These are phyloP conservation scores for Syncephalis fuscata DNA, from an alignment of 371 early-diverging fungal species.

Conservation along the genomic window DNA sequence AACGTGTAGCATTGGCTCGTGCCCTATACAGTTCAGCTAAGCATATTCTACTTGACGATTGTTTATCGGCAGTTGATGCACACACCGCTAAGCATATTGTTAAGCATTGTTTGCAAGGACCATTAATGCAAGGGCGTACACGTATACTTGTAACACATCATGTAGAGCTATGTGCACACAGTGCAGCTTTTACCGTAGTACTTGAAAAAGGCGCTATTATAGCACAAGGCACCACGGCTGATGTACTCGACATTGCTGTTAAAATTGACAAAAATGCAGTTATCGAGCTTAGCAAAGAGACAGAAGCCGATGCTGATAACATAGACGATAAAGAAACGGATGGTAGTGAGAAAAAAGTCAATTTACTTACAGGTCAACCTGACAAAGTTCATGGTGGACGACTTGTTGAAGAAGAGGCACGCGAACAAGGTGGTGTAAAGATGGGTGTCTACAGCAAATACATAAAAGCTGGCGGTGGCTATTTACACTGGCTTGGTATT, in stretches of 20 bases:
- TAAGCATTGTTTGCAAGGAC: slow-evolving; percentile 43
- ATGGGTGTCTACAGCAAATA: slow-evolving; percentile 41
- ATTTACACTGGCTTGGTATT: slow-evolving; percentile 29
- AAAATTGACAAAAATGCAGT: too few species aligned
- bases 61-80: slow-evolving; percentile 65
- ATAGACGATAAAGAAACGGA: too few species aligned
- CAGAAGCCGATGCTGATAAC: too few species aligned
- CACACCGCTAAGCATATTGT: slow-evolving; percentile 80
- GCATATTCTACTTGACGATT: slow-evolving; percentile 63
- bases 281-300: too few species aligned
- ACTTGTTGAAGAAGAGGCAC: slow-evolving; percentile 44
- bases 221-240: slow-evolving; percentile 41
- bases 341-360: too few species aligned
- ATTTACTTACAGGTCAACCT: slow-evolving; percentile 9
- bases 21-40: slow-evolving; percentile 68
- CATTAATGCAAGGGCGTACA: slow-evolving; percentile 58
- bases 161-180: slow-evolving; percentile 51
- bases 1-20: slow-evolving; percentile 65
- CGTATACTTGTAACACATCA: slow-evolving; percentile 81
- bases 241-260: too few species aligned
- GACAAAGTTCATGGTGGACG: slow-evolving; percentile 20
- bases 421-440: slow-evolving; percentile 40
- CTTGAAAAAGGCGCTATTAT: slow-evolving; percentile 30
- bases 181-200: slow-evolving; percentile 41
- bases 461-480: slow-evolving; percentile 44